Evolutionary conservation across 2,329 filamentous ascomycete species (phyloP), one percentile per base, ranked within the genome.

Genomic region (Sclerotinia spermophila): DNA sequence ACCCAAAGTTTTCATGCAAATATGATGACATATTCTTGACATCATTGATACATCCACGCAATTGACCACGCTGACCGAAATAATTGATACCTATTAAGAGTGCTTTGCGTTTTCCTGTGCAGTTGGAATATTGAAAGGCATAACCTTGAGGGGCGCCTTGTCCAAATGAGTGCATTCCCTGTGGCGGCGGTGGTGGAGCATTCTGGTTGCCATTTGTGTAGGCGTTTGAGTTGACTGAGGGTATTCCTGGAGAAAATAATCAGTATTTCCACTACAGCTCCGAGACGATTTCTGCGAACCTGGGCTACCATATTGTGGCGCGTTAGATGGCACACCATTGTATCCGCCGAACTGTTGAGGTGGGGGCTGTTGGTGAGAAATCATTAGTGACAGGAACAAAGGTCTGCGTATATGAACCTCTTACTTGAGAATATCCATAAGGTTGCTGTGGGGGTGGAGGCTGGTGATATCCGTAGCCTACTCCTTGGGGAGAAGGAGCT

Each of bases 21-120:
- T 97, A 98, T 65, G 87, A 86, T 33, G 94, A 97, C 93, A 98
- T 97, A 83, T 97, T 97, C 82, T 94, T 92, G 58, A 97, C 95
- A 80, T 98, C 95, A 79, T 98, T 97, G 84, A 97, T 97, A 79
- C 95, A 98, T 60, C 95, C 95, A 71, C 94, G 86, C 62, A 97
- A 85, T 84, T 97, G 92, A 40, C 94, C 94, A 71, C 92, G 89
- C 82, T 97, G 94, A 67, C 92, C 90, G 79, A 97, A 97, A 82
- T 98, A 97, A 82, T 97, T 97, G 84, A 97, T 97, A 69, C 95
- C 95, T 76, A 97, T 95, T 72, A 98, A 82, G 42, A 97, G 83
- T 6, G 94, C 95, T 83, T 97, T 97, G 79, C 94, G 86, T 77
- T 90, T 89, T 60, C 94, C 95, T 7, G 92, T 96, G 80, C 94